A percentile compares a stretch with the other conserved stretches of the same genome.
Evolutionary conservation across 495 filamentous ascomycete species (phyloP).

Genomic region (Penicillium waksmanii): DNA sequence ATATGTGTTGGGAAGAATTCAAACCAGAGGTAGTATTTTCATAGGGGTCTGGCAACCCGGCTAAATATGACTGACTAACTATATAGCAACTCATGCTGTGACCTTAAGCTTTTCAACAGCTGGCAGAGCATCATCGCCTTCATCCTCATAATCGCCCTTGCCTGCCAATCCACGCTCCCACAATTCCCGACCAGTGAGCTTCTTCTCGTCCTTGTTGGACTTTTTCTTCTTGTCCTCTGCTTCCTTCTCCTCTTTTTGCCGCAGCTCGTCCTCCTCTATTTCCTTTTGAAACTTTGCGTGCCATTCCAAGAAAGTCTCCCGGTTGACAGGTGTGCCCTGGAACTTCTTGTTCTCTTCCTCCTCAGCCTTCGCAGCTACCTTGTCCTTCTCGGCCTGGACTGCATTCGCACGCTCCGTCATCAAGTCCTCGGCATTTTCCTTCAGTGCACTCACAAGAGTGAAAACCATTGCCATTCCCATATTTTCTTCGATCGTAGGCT

Average conservation of each 20-base stretch:
- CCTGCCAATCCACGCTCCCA: constrained; percentile 83
- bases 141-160: constrained; percentile 75
- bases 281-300: constrained; percentile 76
- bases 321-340: constrained; percentile 83
- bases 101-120: constrained; percentile 74
- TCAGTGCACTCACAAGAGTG: constrained; percentile 81
- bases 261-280: constrained; percentile 68
- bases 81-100: constrained; percentile 42
- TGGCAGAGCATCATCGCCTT: constrained; percentile 55
- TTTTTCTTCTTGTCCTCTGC: constrained; percentile 77
- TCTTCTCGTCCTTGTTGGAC: constrained; percentile 57
- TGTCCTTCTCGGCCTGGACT: constrained; percentile 63
- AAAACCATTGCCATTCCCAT: constrained; percentile 99
- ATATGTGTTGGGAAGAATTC: neutral
- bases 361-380: constrained; percentile 70
- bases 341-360: constrained; percentile 96
- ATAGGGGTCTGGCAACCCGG: constrained; percentile 19
- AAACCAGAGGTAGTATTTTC: constrained; percentile 20
- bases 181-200: constrained; percentile 77
- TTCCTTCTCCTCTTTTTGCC: constrained; percentile 69
- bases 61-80: constrained; percentile 14
- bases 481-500: constrained; percentile 79
- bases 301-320: constrained; percentile 85
- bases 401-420: constrained; percentile 69
- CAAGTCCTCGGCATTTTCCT: constrained; percentile 83